A percentile compares a stretch with the other conserved stretches of the same genome.
Evolutionary conservation across 2,329 filamentous ascomycete species (phyloP).

Genomic region (Colletotrichum scovillei): DNA sequence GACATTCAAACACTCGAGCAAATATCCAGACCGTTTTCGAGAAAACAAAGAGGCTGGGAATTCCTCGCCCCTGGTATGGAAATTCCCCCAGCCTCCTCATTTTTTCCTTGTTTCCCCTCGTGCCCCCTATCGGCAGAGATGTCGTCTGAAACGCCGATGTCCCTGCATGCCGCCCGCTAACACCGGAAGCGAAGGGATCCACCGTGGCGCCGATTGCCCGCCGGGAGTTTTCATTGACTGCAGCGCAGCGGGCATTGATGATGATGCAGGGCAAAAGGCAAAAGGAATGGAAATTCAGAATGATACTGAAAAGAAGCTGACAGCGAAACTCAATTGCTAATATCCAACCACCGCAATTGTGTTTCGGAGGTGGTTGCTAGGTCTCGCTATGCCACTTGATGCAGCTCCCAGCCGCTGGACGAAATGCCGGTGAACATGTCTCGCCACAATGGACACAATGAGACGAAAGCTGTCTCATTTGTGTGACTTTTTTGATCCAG

Average conservation of each 20-base stretch:
- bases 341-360: constrained; percentile 9
- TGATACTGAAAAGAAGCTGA: background rate
- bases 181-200: constrained; percentile 6
- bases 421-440: background rate
- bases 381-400: background rate
- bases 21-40: background rate
- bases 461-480: background rate
- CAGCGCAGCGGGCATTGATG: constrained; percentile 1
- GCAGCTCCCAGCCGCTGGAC: background rate
- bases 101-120: constrained; percentile 8
- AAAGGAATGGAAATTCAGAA: background rate
- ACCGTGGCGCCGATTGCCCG: constrained; percentile 1
- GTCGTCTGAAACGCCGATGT: constrained; percentile 30
- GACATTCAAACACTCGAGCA: background rate
- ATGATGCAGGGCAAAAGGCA: background rate
- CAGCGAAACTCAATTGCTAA: background rate
- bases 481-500: background rate
- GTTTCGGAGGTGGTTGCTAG: background rate
- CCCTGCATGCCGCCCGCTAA: constrained; percentile 22
- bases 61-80: background rate
- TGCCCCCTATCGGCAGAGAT: constrained; percentile 20
- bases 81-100: constrained; percentile 22
- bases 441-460: background rate
- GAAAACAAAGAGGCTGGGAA: constrained; percentile 9
- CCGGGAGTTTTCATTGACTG: constrained; percentile 10